These are phyloP conservation scores for Cryptococcus amylolentus DNA, from an alignment of 1,284 basidiomycete species.

Conservation along the genomic window DNA sequence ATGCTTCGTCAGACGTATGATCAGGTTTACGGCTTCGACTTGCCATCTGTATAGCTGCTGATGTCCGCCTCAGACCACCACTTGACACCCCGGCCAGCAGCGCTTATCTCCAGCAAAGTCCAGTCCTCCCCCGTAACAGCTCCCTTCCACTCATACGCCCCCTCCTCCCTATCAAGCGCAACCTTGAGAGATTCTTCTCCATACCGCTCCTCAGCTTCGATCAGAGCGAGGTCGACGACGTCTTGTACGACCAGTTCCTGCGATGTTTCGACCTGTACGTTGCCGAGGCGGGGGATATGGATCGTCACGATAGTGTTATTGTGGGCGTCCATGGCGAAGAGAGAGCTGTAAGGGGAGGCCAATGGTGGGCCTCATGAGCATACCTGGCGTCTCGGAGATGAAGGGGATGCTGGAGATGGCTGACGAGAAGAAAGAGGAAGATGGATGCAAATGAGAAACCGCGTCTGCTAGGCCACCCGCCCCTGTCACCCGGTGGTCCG, in stretches of 20 bases:
- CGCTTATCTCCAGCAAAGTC: constrained; percentile 15
- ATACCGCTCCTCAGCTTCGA: constrained; percentile 5
- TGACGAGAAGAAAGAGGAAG: too few species aligned
- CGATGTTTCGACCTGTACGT: too few species aligned
- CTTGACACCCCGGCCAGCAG: constrained; percentile 10
- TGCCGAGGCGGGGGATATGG: too few species aligned
- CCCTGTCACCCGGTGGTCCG: too few species aligned
- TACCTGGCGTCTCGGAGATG: too few species aligned
- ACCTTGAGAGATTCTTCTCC: constrained; percentile 1
- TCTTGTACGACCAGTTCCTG: not conserved
- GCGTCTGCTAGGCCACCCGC: too few species aligned
- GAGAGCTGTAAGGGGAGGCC: not conserved
- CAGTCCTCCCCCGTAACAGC: constrained; percentile 9
- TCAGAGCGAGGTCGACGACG: constrained; percentile 3
- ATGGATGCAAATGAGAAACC: too few species aligned
- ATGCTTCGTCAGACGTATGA: not conserved
- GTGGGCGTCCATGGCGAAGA: not conserved
- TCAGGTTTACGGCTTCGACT: not conserved
- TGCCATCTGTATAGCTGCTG: constrained; percentile 11
- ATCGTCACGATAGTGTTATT: not conserved
- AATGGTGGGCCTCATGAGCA: not conserved
- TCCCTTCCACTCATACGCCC: not conserved
- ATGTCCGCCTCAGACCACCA: constrained; percentile 33
- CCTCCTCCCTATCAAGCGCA: not conserved
- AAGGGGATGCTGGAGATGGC: too few species aligned